These are phyloP conservation scores for Cyclotella atomus DNA, from an alignment of 108 stramenopile species.

Conservation along the genomic window DNA sequence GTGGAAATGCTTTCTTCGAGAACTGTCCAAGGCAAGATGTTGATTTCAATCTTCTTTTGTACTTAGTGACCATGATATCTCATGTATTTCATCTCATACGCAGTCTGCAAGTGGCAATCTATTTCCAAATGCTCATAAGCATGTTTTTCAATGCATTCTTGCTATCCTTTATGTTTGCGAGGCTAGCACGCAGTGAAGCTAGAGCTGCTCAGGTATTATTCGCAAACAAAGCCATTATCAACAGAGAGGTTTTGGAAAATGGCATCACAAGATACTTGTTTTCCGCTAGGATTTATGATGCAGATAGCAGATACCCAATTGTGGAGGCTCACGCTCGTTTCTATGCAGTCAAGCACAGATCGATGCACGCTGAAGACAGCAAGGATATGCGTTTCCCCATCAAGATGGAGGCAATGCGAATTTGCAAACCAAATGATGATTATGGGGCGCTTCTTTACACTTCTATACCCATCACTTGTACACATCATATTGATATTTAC, in stretches of 20 bases:
- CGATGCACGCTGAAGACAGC: slow-evolving; percentile 29
- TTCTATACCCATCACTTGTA: slow-evolving; percentile 55
- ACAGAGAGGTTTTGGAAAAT: slow-evolving; percentile 37
- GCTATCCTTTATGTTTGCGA: slow-evolving; percentile 73
- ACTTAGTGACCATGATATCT: background rate
- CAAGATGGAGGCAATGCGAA: slow-evolving; percentile 54
- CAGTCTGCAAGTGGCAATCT: slow-evolving; percentile 65
- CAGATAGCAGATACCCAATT: slow-evolving; percentile 67
- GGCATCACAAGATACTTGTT: slow-evolving; percentile 28
- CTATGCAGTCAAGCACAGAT: slow-evolving; percentile 59
- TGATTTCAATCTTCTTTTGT: background rate
- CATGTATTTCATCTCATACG: background rate
- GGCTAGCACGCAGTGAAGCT: slow-evolving; percentile 59
- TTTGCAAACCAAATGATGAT: slow-evolving; percentile 72
- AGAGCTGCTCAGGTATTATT: slow-evolving; percentile 78
- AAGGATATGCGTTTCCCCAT: slow-evolving; percentile 35
- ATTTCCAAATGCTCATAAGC: slow-evolving; percentile 71
- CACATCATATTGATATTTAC: slow-evolving; percentile 71
- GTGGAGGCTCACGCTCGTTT: slow-evolving; percentile 90
- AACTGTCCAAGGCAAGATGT: slow-evolving; percentile 43
- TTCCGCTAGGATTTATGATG: slow-evolving; percentile 69
- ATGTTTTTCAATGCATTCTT: slow-evolving; percentile 86
- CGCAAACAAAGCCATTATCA: slow-evolving; percentile 71
- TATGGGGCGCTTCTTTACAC: slow-evolving; percentile 58
- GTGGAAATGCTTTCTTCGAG: slow-evolving; percentile 76